Percentiles rank a stretch among this genome's conserved stretches.
Conservation (phyloP, 371 early-diverging fungal genomes). For the Neoconidiobolus thromboides region DNA sequence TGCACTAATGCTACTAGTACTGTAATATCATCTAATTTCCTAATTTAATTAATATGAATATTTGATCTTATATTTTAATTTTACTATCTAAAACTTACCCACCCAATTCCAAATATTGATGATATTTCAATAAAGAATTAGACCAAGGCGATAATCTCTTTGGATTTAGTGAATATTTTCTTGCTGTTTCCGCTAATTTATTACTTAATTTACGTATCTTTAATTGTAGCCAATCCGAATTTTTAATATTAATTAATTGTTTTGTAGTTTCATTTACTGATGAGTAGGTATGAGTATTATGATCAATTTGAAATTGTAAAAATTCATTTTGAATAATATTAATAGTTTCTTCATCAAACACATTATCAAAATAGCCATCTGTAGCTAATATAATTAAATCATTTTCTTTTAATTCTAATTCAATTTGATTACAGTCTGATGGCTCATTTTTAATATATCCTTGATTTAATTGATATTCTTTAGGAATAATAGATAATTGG, state of each 20-base stretch:
- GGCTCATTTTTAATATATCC: slow-evolving; percentile 6
- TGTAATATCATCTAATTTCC: slow-evolving; percentile 23
- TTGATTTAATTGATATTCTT: slow-evolving; percentile 7
- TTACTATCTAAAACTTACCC: neutral
- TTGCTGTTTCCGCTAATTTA: slow-evolving; percentile 17
- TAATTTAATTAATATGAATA: slow-evolving; percentile 1
- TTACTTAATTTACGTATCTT: neutral
- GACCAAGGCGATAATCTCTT: slow-evolving; percentile 10
- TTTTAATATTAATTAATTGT: neutral
- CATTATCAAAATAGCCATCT: slow-evolving; percentile 52
- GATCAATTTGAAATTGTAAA: neutral
- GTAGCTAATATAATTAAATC: slow-evolving; percentile 47
- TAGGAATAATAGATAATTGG: slow-evolving; percentile 39
- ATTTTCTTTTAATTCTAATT: slow-evolving; percentile 32
- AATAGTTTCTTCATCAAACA: slow-evolving; percentile 37
- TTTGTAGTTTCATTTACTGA: neutral
- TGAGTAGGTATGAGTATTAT: too few relatives aligned
- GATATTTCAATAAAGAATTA: neutral
- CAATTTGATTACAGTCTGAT: slow-evolving; percentile 32
- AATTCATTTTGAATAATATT: slow-evolving; percentile 21
- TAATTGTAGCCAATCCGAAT: neutral
- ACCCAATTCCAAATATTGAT: neutral
- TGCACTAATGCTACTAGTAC: slow-evolving; percentile 19
- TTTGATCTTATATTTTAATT: too few relatives aligned
- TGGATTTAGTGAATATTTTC: slow-evolving; percentile 14